These are phyloP conservation scores for Magnaporthales sp. DNA, from an alignment of 2,329 filamentous ascomycete genomes.

Conservation along the genomic window DNA sequence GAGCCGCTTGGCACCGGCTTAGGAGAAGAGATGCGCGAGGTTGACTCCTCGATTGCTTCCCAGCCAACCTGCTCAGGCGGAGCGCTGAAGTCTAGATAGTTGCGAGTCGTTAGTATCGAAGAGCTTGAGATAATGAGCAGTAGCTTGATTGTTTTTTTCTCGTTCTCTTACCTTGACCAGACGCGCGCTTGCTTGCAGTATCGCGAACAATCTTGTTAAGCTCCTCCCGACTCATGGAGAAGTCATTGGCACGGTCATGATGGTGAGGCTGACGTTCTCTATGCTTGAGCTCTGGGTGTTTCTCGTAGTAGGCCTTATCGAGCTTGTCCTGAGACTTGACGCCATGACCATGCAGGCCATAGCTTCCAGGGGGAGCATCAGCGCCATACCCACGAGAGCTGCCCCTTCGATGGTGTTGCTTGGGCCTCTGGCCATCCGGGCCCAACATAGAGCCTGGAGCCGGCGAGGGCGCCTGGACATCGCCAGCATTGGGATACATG, in stretches of 20 bases:
- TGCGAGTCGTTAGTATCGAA: not conserved
- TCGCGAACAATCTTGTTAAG: constrained; percentile 82
- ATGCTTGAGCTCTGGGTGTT: constrained; percentile 73
- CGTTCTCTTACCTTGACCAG: constrained; percentile 43
- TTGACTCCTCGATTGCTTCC: constrained; percentile 76
- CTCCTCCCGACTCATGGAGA: constrained; percentile 81
- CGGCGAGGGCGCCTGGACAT: constrained; percentile 91
- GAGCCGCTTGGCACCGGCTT: constrained; percentile 38
- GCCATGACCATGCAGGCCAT: constrained; percentile 86
- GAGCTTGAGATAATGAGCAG: not conserved
- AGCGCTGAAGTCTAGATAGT: constrained; percentile 56
- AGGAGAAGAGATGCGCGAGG: constrained; percentile 66
- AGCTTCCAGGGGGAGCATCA: constrained; percentile 76
- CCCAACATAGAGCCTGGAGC: constrained; percentile 39
- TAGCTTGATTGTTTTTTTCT: not conserved
- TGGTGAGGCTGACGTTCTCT: constrained; percentile 59
- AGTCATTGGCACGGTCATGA: constrained; percentile 55
- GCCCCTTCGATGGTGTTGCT: constrained; percentile 60
- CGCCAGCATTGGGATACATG: constrained; percentile 85
- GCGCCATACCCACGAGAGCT: constrained; percentile 63
- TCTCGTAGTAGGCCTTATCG: constrained; percentile 86
- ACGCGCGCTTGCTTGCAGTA: constrained; percentile 45
- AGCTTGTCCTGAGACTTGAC: constrained; percentile 60
- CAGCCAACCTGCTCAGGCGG: constrained; percentile 90
- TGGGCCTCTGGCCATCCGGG: constrained; percentile 24